Evolutionary conservation across 2,329 filamentous ascomycete genomes (phyloP).

Genomic region (Bimuria novae-zelandiae): DNA sequence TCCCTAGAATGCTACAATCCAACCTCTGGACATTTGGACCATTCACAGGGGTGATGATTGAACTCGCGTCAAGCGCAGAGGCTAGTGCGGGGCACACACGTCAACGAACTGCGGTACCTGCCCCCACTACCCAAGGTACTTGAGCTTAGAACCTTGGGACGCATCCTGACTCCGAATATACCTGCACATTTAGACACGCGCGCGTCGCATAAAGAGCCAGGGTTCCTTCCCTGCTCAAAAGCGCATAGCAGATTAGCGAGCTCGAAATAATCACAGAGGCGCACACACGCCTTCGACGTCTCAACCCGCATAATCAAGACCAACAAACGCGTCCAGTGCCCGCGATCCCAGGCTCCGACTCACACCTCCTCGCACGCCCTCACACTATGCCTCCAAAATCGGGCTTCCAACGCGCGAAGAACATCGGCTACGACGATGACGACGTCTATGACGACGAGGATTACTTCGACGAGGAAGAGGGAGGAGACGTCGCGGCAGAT

Average conservation of each 20-base stretch:
- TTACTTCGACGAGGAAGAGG: constrained; percentile 50
- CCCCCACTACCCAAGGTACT: constrained; percentile 8
- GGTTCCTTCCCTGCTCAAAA: neutral
- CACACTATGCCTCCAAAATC: constrained; percentile 41
- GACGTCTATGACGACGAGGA: constrained; percentile 59
- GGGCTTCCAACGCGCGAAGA: constrained; percentile 51
- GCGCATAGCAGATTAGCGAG: too few relatives aligned
- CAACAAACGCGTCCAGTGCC: neutral
- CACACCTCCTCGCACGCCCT: neutral
- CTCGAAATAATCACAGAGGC: neutral
- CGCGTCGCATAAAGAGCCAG: neutral
- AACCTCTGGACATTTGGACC: too few relatives aligned
- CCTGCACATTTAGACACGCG: neutral
- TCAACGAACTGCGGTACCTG: constrained; percentile 19
- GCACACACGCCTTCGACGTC: neutral
- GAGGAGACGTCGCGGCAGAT: constrained; percentile 37
- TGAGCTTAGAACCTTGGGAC: constrained; percentile 5
- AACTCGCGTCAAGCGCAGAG: too few relatives aligned
- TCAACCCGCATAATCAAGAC: neutral
- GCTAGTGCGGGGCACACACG: constrained; percentile 28
- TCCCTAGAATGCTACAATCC: too few relatives aligned
- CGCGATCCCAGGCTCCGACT: too few relatives aligned
- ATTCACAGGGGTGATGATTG: neutral
- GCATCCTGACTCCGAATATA: neutral
- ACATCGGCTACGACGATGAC: constrained; percentile 55